Conservation (phyloP, 306 rosid species). For the Lotus japonicus region DNA sequence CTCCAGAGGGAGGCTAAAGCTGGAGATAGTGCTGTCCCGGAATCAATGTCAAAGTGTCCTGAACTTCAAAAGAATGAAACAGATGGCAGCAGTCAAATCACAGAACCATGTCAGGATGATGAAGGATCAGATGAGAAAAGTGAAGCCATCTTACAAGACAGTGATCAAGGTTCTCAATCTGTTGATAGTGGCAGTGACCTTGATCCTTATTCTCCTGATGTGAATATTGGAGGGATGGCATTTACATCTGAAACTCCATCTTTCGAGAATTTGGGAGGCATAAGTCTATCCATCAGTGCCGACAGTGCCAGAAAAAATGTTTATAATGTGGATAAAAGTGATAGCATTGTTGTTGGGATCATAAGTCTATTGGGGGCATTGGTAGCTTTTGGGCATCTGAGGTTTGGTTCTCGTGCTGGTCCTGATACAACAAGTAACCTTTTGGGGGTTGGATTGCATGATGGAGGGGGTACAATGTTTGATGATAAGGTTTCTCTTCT, state of each 20-base stretch:
- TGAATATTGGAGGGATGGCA: slow-evolving; percentile 39
- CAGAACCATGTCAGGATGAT: slow-evolving; percentile 36
- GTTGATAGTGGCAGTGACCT: slow-evolving; percentile 34
- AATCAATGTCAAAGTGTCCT: slow-evolving; percentile 28
- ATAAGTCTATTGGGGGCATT: slow-evolving; percentile 80
- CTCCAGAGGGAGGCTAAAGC: slow-evolving; percentile 84
- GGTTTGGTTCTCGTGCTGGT: slow-evolving; percentile 44
- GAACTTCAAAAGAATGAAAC: slow-evolving; percentile 33
- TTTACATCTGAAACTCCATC: slow-evolving; percentile 51
- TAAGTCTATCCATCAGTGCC: slow-evolving; percentile 80
- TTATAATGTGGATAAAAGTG: slow-evolving; percentile 81
- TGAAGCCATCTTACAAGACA: slow-evolving; percentile 35
- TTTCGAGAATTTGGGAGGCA: slow-evolving; percentile 80
- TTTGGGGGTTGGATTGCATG: slow-evolving; percentile 63
- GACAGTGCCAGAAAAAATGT: slow-evolving; percentile 95
- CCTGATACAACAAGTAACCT: slow-evolving; percentile 54
- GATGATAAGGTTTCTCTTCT: slow-evolving; percentile 89
- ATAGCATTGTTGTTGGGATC: slow-evolving; percentile 85
- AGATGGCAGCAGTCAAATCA: slow-evolving; percentile 31
- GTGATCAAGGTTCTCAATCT: slow-evolving; percentile 45
- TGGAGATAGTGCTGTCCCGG: slow-evolving; percentile 57
- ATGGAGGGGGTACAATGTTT: slow-evolving; percentile 84
- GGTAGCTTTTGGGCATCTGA: slow-evolving; percentile 80
- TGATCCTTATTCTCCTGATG: slow-evolving; percentile 36
- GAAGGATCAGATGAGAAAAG: slow-evolving; percentile 36